Base-by-base conservation (phyloP, 306 rosid species). In the Mimosa bimucronata region DNA sequence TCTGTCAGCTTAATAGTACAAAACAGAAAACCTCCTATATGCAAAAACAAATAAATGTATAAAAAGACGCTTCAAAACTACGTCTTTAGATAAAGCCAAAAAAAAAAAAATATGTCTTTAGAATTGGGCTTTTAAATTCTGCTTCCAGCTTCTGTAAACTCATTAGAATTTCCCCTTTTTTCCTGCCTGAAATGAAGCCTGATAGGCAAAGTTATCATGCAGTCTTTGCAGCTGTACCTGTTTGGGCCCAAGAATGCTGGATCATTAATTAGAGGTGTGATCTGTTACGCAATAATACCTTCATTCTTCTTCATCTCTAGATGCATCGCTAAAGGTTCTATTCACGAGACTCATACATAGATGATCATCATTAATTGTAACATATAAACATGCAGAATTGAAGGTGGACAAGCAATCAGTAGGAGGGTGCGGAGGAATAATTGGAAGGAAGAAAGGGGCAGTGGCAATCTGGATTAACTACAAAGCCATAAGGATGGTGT, bases 401-500 rank as follows among this genome's bases (percentile, higher is more conserved):
- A 83, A 88, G 65, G 87, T 80, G 21, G 94, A 93, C 71, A 91
- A 86, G 67, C 72, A 82, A 16, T 81, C 93, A 4, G 19, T 88
- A 15, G 90, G 91, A 4, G 94, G 97, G 0, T 93, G 76, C 34
- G 98, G 97, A 77, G 92, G 97, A 78, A 74, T 89, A 44, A 83
- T 93, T 12, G 78, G 97, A 74, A 91, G 97, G 77, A 93, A 88
- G 85, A 93, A 93, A 84, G 98, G 94, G 0, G 97, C 94, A 3
- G 97, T 91, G 12, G 97, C 91, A 16, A 86, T 89, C 71, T 84
- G 88, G 29, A 69, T 93, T 11, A 83, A 81, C 83, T 93, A 89
- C 87, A 89, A 89, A 86, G 87, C 88, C 90, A 82, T 89, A 66
- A 66, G 68, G 1, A 85, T 93, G 83, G 77, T 89, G 66, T 91